Evolutionary conservation across 768 basidiomycete genomes (phyloP).

Genomic region (Podaxis sp.): DNA sequence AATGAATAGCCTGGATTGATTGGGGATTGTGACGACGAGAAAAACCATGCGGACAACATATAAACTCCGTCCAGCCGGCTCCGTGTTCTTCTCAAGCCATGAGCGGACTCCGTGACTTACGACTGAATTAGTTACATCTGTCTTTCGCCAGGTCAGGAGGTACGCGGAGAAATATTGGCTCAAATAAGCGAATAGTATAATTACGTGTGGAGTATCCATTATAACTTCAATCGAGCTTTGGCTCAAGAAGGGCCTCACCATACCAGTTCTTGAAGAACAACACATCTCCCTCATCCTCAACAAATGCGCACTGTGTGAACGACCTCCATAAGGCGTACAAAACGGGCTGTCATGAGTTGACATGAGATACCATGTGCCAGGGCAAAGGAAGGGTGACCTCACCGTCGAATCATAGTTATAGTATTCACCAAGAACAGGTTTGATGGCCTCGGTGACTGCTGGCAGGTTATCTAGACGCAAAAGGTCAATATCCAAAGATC

Average conservation of each 20-base stretch:
- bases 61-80: too few relatives aligned
- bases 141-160: too few relatives aligned
- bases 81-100: too few relatives aligned
- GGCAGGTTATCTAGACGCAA: constrained; percentile 47
- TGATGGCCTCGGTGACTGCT: constrained; percentile 44
- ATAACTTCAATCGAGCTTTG: neutral
- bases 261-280: constrained; percentile 55
- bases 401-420: constrained; percentile 63
- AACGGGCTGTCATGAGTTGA: constrained; percentile 27
- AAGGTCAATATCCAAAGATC: neutral
- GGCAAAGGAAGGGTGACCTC: constrained; percentile 17
- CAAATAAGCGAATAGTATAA: neutral
- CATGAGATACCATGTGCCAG: neutral
- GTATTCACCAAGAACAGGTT: constrained; percentile 49
- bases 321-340: constrained; percentile 54
- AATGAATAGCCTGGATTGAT: neutral
- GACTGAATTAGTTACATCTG: too few relatives aligned
- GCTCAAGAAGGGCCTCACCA: constrained; percentile 37
- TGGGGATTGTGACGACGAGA: neutral
- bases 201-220: neutral
- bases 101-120: too few relatives aligned
- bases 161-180: too few relatives aligned
- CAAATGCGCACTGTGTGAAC: constrained; percentile 58
- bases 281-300: constrained; percentile 55
- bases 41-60: neutral